These are phyloP conservation scores for Trichoderma sp. DNA, from an alignment of 2,329 filamentous ascomycete species.

Conservation along the genomic window DNA sequence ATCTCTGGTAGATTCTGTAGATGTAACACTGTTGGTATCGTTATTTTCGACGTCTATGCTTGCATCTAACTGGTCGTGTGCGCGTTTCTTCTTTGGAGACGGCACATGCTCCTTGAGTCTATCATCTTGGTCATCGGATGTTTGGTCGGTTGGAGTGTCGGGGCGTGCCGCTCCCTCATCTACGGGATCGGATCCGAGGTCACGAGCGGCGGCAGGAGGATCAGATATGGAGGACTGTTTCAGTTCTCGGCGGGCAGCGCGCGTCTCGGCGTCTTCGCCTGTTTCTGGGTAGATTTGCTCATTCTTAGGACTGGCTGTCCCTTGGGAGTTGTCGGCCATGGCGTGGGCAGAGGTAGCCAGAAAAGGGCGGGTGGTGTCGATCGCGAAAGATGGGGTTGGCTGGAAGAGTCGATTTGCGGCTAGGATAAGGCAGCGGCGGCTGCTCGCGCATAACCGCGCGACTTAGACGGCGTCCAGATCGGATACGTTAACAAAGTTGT, in stretches of 20 bases:
- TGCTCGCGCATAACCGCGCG: constrained; percentile 26
- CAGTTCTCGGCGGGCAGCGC: constrained; percentile 65
- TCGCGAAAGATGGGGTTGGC: constrained; percentile 27
- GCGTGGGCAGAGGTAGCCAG: constrained; percentile 28
- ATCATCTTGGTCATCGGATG: constrained; percentile 42
- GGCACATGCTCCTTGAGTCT: constrained; percentile 53
- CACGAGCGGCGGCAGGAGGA: constrained; percentile 31
- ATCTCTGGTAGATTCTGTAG: constrained; percentile 52
- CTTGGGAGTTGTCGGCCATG: constrained; percentile 53
- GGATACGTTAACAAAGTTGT: background rate
- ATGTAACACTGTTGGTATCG: constrained; percentile 48
- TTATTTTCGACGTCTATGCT: constrained; percentile 49
- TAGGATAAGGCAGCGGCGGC: constrained; percentile 16
- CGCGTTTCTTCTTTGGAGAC: constrained; percentile 70
- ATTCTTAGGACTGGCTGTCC: constrained; percentile 45
- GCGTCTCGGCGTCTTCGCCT: constrained; percentile 66
- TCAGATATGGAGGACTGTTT: constrained; percentile 67
- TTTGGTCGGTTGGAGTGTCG: constrained; percentile 44
- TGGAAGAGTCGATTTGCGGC: constrained; percentile 4
- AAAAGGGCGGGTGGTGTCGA: constrained; percentile 30
- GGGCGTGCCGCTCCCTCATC: constrained; percentile 37
- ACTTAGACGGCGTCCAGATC: constrained; percentile 9
- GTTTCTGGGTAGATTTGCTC: constrained; percentile 41
- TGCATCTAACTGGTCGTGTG: constrained; percentile 61
- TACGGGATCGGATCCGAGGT: constrained; percentile 27